Evolutionary conservation across 495 filamentous ascomycete genomes (phyloP), one percentile per base, ranked within the genome.

Genomic region (Evansstolkia leycettana): DNA sequence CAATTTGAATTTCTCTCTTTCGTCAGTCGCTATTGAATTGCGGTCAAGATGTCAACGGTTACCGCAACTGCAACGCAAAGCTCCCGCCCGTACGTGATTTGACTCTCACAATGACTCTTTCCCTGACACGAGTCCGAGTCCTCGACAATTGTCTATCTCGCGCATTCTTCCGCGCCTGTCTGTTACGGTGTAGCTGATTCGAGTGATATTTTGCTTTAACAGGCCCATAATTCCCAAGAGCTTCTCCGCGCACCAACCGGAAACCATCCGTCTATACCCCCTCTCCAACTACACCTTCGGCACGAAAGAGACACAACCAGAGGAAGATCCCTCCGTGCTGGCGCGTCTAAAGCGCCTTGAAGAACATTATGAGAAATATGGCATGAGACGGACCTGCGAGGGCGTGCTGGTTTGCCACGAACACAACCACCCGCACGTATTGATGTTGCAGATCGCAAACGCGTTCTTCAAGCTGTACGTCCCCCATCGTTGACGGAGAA

Each of bases 361-460:
- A 52, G 86, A 96, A 46, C 88, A 98, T 60, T 98, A 95, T 60
- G 70, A 76, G 7, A 64, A 75, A 28, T 76, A 95, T 66, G 90
- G 90, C 42, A 96, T 98, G 90, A 79, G 90, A 25, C 76, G 90
- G 4, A 95, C 90, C 5, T 94, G 89, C 55, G 90, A 98, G 63
- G 90, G 90, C 38, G 78, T 98, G 38, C 71, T 98, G 8, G 84
- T 98, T 41, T 98, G 90, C 60, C 90, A 98, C 53, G 90, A 98
- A 57, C 89, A 96, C 65, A 95, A 94, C 57, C 90, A 95, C 55
- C 90, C 90, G 1, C 90, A 96, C 52, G 90, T 96, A 35, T 60
- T 95, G 50, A 96, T 95, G 92, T 69, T 96, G 44, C 90, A 96
- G 67, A 98, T 98, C 42, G 90, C 90, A 15, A 98, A 98, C 62